phyloP scores from a whole-genome alignment of 169 alveolate species.

The Plasmodium vivax region DNA sequence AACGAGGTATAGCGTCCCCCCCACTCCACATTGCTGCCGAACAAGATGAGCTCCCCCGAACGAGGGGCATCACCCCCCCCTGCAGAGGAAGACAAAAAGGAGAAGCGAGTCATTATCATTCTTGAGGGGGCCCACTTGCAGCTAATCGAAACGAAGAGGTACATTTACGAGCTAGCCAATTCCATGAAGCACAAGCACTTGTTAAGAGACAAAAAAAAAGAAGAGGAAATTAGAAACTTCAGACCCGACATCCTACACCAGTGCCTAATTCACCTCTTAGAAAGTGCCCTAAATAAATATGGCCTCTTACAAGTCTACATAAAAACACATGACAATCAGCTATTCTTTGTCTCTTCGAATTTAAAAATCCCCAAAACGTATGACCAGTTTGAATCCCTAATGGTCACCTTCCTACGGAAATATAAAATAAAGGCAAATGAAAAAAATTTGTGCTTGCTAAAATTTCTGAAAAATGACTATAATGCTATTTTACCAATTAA shows the following conservation, averaged over 20 bases:
- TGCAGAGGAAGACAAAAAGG: neutral
- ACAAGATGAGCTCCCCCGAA: neutral
- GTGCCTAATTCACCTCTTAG: conserved; percentile 88
- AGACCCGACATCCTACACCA: conserved; percentile 92
- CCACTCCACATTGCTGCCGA: neutral
- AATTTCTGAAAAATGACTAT: conserved; percentile 87
- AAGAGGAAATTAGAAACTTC: conserved; percentile 81
- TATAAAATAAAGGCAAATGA: conserved; percentile 86
- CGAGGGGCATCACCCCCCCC: neutral
- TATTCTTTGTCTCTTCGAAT: conserved; percentile 90
- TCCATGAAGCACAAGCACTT: conserved; percentile 30
- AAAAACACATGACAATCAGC: conserved; percentile 86
- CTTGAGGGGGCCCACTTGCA: conserved; percentile 70
- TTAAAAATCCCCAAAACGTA: conserved; percentile 89
- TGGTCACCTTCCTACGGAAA: conserved; percentile 86
- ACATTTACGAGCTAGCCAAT: conserved; percentile 59
- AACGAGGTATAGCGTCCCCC: neutral
- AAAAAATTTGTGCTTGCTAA: conserved; percentile 81
- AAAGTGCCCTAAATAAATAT: conserved; percentile 86
- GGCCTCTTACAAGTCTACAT: conserved; percentile 86
- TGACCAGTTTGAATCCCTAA: conserved; percentile 85
- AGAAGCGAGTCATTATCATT: conserved; percentile 38
- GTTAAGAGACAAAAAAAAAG: neutral
- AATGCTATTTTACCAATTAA: conserved; percentile 86
- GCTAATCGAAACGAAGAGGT: conserved; percentile 51